These are phyloP conservation scores for Tylopilus sp. DNA, from an alignment of 768 basidiomycete genomes.

Conservation along the genomic window DNA sequence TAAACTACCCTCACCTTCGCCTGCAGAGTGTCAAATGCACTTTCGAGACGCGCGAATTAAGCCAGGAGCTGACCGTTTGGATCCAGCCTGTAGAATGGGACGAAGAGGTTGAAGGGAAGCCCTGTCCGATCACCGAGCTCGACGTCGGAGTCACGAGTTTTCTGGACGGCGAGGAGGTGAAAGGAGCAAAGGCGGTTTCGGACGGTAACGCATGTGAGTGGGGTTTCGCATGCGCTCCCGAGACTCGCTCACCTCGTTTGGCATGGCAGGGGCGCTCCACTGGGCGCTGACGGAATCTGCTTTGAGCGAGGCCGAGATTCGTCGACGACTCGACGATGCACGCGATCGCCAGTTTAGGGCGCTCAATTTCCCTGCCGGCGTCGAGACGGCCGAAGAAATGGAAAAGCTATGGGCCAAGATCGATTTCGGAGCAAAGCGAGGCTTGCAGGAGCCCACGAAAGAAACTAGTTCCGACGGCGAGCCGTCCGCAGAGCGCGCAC, in stretches of 20 bases:
- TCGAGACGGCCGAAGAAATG: conserved; percentile 31
- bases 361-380: conserved; percentile 48
- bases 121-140: conserved; percentile 54
- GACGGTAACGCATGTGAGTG: conserved; percentile 19
- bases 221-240: background rate
- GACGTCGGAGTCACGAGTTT: conserved; percentile 47
- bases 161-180: conserved; percentile 36
- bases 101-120: conserved; percentile 31
- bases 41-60: conserved; percentile 52
- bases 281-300: conserved; percentile 51
- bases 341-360: conserved; percentile 45
- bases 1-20: background rate
- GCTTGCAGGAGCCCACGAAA: conserved; percentile 2
- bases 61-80: conserved; percentile 54
- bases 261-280: conserved; percentile 52
- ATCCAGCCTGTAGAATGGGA: conserved; percentile 58
- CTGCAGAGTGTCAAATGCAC: conserved; percentile 54
- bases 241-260: background rate
- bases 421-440: conserved; percentile 24
- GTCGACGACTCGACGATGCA: conserved; percentile 30
- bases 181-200: conserved; percentile 37
- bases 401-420: conserved; percentile 30
- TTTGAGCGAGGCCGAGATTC: conserved; percentile 34
- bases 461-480: background rate
- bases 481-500: background rate